A percentile compares a stretch with the other conserved stretches of the same genome.
Conservation (phyloP, 148 eudicot species). For the Nyssa sinensis region DNA sequence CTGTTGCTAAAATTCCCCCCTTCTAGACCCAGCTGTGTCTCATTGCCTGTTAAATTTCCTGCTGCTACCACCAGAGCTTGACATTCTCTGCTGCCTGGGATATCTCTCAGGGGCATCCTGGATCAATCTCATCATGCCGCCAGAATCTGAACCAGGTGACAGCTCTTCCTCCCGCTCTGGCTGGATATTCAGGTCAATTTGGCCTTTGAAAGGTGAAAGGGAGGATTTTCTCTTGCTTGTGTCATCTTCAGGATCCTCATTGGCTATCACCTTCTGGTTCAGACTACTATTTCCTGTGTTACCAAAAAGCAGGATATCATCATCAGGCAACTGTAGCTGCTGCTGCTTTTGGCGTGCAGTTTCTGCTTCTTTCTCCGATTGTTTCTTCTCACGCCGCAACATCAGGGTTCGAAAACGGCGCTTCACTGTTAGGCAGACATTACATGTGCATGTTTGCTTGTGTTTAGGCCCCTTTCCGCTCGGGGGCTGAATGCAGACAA, state of each 20-base stretch:
- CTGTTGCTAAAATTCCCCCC: not conserved
- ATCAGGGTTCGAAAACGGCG: constrained; percentile 41
- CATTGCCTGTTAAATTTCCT: constrained; percentile 11
- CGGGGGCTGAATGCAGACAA: constrained; percentile 66
- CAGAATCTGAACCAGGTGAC: constrained; percentile 38
- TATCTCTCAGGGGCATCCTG: too few species aligned
- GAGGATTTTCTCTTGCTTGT: constrained; percentile 16
- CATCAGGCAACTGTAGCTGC: constrained; percentile 20
- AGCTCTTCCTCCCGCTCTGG: constrained; percentile 65
- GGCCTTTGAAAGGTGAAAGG: constrained; percentile 37
- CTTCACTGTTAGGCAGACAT: constrained; percentile 41
- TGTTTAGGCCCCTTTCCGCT: constrained; percentile 58
- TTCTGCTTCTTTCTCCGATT: constrained; percentile 40
- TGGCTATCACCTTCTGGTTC: not conserved
- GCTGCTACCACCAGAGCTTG: too few species aligned
- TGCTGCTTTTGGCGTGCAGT: constrained; percentile 15
- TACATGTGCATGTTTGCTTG: constrained; percentile 43
- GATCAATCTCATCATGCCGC: constrained; percentile 11
- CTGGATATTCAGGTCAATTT: constrained; percentile 62
- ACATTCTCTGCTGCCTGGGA: too few species aligned
- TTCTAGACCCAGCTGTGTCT: constrained; percentile 4
- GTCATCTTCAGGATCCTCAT: constrained; percentile 18
- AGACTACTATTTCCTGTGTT: constrained; percentile 10
- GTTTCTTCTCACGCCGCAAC: constrained; percentile 43
- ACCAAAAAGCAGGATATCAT: constrained; percentile 8